Evolutionary conservation across 495 filamentous ascomycete genomes (phyloP).

Genomic region (Aspergillus incahuasiensis): DNA sequence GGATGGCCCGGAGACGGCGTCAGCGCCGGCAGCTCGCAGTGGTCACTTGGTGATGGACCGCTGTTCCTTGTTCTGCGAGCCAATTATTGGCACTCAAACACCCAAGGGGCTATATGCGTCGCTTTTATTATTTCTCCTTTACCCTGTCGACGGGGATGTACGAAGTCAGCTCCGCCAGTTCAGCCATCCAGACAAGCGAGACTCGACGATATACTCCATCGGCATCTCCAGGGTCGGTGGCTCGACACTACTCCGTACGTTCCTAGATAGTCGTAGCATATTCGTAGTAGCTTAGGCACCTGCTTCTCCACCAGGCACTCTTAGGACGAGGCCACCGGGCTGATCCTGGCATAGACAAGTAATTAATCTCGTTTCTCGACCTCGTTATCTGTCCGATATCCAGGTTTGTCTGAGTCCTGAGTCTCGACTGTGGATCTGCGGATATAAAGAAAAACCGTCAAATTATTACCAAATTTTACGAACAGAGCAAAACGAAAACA

Average conservation of each 20-base stretch:
- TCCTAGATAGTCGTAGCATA: not conserved
- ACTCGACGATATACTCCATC: not conserved
- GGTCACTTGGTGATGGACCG: constrained; percentile 14
- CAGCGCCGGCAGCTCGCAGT: constrained; percentile 15
- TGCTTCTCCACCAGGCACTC: not conserved
- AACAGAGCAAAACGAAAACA: constrained; percentile 46
- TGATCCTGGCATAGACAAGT: not conserved
- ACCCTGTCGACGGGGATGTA: not conserved
- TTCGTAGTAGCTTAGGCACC: constrained; percentile 2
- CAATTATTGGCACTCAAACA: constrained; percentile 12
- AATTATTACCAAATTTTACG: constrained; percentile 29
- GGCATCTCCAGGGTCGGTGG: not conserved
- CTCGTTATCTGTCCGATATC: not conserved
- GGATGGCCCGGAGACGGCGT: constrained; percentile 9
- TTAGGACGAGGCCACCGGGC: not conserved
- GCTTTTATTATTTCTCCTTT: not conserved
- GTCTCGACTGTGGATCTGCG: constrained; percentile 25
- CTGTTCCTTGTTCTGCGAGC: constrained; percentile 20
- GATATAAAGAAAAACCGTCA: constrained; percentile 23
- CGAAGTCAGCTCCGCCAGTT: not conserved
- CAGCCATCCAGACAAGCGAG: not conserved
- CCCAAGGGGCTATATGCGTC: constrained; percentile 13
- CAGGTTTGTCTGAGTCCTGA: constrained; percentile 9
- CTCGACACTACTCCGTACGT: not conserved
- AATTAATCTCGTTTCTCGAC: not conserved